Evolutionary conservation across 192 early-diverging fungal species (phyloP).

Genomic region (Podila epicladia): DNA sequence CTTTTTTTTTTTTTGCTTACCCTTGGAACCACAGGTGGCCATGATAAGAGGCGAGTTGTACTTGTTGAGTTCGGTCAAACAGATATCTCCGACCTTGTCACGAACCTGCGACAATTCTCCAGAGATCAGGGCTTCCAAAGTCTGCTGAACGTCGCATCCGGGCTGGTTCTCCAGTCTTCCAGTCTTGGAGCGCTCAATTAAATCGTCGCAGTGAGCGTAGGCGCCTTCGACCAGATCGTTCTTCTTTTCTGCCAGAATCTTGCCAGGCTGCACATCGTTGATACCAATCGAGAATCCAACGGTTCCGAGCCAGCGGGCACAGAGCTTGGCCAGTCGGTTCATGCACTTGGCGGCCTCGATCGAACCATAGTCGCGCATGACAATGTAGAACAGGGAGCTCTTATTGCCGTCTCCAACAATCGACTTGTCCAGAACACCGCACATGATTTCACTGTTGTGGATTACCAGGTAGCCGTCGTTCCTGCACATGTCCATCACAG

Average conservation of each 20-base stretch:
- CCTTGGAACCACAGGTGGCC: conserved; percentile 99
- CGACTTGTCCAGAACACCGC: conserved; percentile 93
- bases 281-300: conserved; percentile 98
- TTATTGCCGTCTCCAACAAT: conserved; percentile 98
- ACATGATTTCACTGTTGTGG: conserved; percentile 94
- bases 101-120: conserved; percentile 91
- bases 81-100: conserved; percentile 90
- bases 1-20: conserved; percentile 51
- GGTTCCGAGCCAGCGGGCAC: conserved; percentile 88
- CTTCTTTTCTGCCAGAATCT: conserved; percentile 80
- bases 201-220: conserved; percentile 85
- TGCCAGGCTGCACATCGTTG: conserved; percentile 93
- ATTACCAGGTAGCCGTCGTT: conserved; percentile 93
- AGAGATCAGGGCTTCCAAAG: conserved; percentile 89
- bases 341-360: conserved; percentile 88
- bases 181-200: conserved; percentile 72
- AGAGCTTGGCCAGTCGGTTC: conserved; percentile 95
- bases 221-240: conserved; percentile 81
- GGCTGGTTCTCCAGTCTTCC: conserved; percentile 86
- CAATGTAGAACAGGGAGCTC: conserved; percentile 93
- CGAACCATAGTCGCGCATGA: conserved; percentile 91
- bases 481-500: conserved; percentile 81
- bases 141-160: conserved; percentile 88
- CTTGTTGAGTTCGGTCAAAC: conserved; percentile 92
- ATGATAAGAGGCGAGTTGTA: conserved; percentile 98